phyloP scores from a whole-genome alignment of 148 eudicot genomes.

The Suaeda aralocaspica region DNA sequence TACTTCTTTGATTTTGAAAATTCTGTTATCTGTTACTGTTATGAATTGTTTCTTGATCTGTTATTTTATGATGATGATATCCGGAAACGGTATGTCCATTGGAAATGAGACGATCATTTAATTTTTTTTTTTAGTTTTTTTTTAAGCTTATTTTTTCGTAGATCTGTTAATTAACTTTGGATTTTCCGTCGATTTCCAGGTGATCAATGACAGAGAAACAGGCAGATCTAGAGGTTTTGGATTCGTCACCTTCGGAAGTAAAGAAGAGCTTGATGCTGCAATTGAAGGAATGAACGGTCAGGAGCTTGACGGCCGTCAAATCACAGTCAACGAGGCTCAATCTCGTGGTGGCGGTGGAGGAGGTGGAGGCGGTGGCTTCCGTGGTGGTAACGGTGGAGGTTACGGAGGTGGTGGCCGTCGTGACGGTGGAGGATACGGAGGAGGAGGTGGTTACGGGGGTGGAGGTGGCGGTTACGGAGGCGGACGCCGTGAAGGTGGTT shows the following conservation, averaged over 20 bases:
- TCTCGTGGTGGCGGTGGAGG: conserved; percentile 54
- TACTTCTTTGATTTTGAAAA: conserved; percentile 15
- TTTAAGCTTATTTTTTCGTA: not conserved
- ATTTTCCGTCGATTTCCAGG: not conserved
- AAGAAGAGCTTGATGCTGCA: conserved; percentile 60
- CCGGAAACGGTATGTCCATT: conserved; percentile 76
- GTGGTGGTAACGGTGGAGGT: conserved; percentile 20
- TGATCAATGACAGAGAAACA: conserved; percentile 61
- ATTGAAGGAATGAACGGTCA: conserved; percentile 77
- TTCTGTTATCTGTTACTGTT: conserved; percentile 20
- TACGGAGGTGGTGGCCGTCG: conserved; percentile 30
- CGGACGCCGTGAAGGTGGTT: conserved; percentile 7
- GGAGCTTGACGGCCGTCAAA: conserved; percentile 65
- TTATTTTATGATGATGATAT: conserved; percentile 35
- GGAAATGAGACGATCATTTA: conserved; percentile 22
- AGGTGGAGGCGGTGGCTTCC: conserved; percentile 16
- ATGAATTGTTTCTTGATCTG: conserved; percentile 32
- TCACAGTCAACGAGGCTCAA: conserved; percentile 85
- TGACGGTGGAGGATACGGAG: conserved; percentile 30
- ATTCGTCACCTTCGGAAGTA: conserved; percentile 62
- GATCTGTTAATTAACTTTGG: conserved; percentile 12
- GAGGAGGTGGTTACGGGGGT: conserved; percentile 27
- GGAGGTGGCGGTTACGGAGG: conserved; percentile 15
- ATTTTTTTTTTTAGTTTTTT: not conserved
- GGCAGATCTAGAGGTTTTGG: conserved; percentile 87